Percentiles rank a stretch among this genome's conserved stretches.
These are phyloP conservation scores for Linnemannia exigua DNA, from an alignment of 192 early-diverging fungal genomes.

Conservation along the genomic window DNA sequence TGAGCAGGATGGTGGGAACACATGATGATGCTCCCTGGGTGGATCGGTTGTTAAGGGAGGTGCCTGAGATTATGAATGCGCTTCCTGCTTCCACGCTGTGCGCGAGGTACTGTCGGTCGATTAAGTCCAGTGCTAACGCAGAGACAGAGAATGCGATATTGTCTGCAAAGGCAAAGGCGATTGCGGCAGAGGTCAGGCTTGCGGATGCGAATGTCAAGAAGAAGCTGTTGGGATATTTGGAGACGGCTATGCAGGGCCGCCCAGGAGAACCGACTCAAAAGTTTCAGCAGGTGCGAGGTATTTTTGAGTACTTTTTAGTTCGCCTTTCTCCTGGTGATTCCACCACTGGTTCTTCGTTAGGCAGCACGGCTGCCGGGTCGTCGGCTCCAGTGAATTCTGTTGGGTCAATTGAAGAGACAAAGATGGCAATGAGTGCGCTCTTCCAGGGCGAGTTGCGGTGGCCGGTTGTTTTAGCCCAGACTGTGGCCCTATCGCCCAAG, in stretches of 20 bases:
- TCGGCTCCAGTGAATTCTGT: neutral
- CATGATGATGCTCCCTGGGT: conserved; percentile 55
- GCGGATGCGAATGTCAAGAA: conserved; percentile 41
- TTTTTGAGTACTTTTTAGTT: conserved; percentile 52
- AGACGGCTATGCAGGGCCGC: conserved; percentile 23
- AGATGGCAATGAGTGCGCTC: conserved; percentile 32
- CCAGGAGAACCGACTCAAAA: conserved; percentile 4
- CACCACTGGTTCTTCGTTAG: neutral
- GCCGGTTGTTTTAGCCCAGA: conserved; percentile 35
- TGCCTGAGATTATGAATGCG: conserved; percentile 50
- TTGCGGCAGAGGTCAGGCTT: neutral
- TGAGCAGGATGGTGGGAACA: conserved; percentile 45
- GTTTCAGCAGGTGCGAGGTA: conserved; percentile 50
- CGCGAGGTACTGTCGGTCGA: conserved; percentile 44
- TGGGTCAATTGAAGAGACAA: conserved; percentile 24
- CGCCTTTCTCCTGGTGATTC: conserved; percentile 12
- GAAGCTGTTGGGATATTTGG: conserved; percentile 44
- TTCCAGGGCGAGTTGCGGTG: conserved; percentile 38
- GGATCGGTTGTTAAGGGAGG: conserved; percentile 39
- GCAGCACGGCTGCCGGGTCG: neutral
- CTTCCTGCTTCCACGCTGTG: conserved; percentile 51
- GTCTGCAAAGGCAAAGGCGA: conserved; percentile 5
- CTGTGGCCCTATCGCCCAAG: conserved; percentile 15
- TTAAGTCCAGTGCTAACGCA: conserved; percentile 2
- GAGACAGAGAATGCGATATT: neutral